Evolutionary conservation across 2,329 filamentous ascomycete genomes (phyloP).

Genomic region (Ophiostoma piceae): DNA sequence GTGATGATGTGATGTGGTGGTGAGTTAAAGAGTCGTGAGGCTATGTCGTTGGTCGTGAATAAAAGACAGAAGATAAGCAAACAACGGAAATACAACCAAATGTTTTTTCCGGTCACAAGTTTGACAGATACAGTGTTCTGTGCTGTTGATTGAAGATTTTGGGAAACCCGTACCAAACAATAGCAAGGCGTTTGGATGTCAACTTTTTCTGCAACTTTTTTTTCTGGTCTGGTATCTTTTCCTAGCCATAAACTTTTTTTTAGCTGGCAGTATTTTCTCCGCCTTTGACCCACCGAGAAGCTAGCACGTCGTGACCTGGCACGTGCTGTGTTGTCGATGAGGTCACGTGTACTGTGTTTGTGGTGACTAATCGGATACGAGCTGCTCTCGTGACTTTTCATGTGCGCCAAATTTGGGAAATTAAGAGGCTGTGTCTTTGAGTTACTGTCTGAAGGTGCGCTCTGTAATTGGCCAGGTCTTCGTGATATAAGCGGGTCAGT

Average conservation of each 20-base stretch:
- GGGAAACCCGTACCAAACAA: background rate
- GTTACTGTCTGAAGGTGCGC: background rate
- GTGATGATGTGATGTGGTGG: background rate
- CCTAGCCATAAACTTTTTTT: constrained; percentile 18
- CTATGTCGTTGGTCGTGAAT: background rate
- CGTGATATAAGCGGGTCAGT: background rate
- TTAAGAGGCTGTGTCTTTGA: constrained; percentile 6
- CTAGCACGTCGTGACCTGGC: background rate
- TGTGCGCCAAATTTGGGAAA: background rate
- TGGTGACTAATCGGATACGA: background rate
- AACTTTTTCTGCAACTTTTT: constrained; percentile 15
- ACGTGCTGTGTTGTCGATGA: background rate
- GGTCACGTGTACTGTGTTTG: background rate
- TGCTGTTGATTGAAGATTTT: background rate
- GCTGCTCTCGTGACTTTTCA: background rate
- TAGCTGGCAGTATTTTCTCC: constrained; percentile 25
- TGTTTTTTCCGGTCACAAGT: background rate
- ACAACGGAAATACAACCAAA: background rate
- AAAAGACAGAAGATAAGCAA: background rate
- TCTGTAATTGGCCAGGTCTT: background rate
- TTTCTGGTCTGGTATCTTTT: constrained; percentile 15
- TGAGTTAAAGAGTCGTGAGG: background rate
- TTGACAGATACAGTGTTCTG: background rate
- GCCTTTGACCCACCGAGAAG: constrained; percentile 17
- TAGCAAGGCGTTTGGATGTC: background rate